A percentile compares a stretch with the other conserved stretches of the same genome.
Conservation (phyloP, 805 yeast genomes). For the Candida easanensis region DNA sequence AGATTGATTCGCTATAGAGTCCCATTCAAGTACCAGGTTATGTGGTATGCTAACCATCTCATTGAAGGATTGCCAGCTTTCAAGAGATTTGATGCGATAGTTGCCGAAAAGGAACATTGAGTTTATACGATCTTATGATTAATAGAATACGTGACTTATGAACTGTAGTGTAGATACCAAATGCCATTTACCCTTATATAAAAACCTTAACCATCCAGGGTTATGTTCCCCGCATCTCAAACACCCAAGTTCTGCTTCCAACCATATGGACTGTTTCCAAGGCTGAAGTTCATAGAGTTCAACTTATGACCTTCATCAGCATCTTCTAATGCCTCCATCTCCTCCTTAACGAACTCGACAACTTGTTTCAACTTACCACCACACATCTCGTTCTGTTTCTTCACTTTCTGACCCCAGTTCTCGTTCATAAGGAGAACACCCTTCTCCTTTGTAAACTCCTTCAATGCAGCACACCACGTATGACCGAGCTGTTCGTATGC, state of each 20-base stretch:
- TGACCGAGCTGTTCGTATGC: slow-evolving; percentile 61
- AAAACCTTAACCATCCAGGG: too few relatives aligned
- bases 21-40: slow-evolving; percentile 43
- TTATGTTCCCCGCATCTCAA: background rate
- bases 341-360: slow-evolving; percentile 41
- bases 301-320: slow-evolving; percentile 15
- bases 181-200: background rate
- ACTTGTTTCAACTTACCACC: slow-evolving; percentile 43
- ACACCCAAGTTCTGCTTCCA: slow-evolving; percentile 15
- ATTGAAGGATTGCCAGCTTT: slow-evolving; percentile 61
- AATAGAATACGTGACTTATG: too few relatives aligned
- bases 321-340: slow-evolving; percentile 30
- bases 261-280: slow-evolving; percentile 23
- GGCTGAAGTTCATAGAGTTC: slow-evolving; percentile 20
- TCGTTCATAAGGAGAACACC: slow-evolving; percentile 33
- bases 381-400: slow-evolving; percentile 43
- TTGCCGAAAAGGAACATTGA: slow-evolving; percentile 25
- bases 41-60: slow-evolving; percentile 52
- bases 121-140: too few relatives aligned
- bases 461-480: slow-evolving; percentile 51
- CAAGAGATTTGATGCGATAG: slow-evolving; percentile 42
- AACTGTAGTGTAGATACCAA: too few relatives aligned
- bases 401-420: slow-evolving; percentile 40
- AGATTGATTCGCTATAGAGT: slow-evolving; percentile 56
- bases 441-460: slow-evolving; percentile 28